These are phyloP conservation scores for Mycena leptocephala DNA, from an alignment of 768 basidiomycete genomes.

Conservation along the genomic window DNA sequence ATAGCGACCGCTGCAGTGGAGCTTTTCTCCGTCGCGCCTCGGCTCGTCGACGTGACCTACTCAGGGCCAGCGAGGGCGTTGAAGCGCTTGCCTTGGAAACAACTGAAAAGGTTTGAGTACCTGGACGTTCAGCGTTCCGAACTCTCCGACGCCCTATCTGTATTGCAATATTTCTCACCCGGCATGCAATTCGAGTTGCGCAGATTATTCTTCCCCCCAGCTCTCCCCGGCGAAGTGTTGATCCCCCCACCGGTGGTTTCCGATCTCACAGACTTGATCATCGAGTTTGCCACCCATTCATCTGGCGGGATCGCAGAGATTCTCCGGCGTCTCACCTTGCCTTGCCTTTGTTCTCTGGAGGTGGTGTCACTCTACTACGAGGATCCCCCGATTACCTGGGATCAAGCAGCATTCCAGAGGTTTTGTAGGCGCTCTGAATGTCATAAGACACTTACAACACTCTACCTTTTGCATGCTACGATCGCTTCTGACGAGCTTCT, in stretches of 20 bases:
- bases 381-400: constrained; percentile 8
- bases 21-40: constrained; percentile 19
- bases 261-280: not conserved
- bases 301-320: not conserved
- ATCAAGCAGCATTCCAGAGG: constrained; percentile 10
- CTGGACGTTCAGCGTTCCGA: constrained; percentile 8
- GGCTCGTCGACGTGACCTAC: constrained; percentile 19
- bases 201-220: not conserved
- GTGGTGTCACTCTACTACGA: not conserved
- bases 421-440: constrained; percentile 10
- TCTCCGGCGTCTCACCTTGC: constrained; percentile 1
- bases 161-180: constrained; percentile 9
- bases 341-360: constrained; percentile 1
- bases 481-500: not conserved
- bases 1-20: constrained; percentile 9
- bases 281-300: not conserved
- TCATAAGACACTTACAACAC: constrained; percentile 8
- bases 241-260: not conserved
- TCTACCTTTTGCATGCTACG: constrained; percentile 22
- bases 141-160: constrained; percentile 16
- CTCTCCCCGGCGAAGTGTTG: not conserved
- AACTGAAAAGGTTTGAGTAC: constrained; percentile 25
- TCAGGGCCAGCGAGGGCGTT: constrained; percentile 21
- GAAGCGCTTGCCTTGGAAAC: constrained; percentile 9
- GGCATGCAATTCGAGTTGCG: constrained; percentile 26